A percentile compares a stretch with the other conserved stretches of the same genome.
phyloP scores from a whole-genome alignment of 2,329 filamentous ascomycete species.

The Penicillium sp. region DNA sequence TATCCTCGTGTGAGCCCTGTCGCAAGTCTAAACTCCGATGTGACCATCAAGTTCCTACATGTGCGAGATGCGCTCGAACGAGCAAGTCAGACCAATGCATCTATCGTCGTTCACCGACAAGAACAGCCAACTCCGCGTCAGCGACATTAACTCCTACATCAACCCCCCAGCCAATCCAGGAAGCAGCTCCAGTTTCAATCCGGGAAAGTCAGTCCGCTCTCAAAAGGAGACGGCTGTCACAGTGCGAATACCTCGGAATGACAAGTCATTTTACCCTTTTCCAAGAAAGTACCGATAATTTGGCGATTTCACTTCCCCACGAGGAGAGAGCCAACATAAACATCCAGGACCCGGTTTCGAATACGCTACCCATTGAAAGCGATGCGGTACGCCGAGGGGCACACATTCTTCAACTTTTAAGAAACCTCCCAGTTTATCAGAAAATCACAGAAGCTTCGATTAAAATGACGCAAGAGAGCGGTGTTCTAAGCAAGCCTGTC shows the following conservation, averaged over 20 bases:
- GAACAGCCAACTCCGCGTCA: not conserved
- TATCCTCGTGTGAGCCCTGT: conserved; percentile 24
- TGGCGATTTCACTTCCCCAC: not conserved
- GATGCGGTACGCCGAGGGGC: conserved; percentile 22
- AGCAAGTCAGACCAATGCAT: conserved; percentile 15
- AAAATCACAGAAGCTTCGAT: conserved; percentile 9
- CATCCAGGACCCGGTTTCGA: not conserved
- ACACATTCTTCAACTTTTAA: conserved; percentile 17
- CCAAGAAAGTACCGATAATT: conserved; percentile 3
- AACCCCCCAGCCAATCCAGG: not conserved
- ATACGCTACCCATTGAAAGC: conserved; percentile 5
- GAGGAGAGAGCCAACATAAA: conserved; percentile 6
- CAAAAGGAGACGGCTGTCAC: conserved; percentile 3
- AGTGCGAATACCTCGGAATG: conserved; percentile 4
- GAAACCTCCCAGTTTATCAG: conserved; percentile 20
- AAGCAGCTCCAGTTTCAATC: not conserved
- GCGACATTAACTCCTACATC: not conserved
- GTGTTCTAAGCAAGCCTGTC: conserved; percentile 17
- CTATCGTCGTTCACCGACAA: conserved; percentile 12
- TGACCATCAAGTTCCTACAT: conserved; percentile 19
- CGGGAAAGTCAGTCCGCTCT: not conserved
- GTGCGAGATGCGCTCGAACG: conserved; percentile 16
- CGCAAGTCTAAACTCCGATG: conserved; percentile 24
- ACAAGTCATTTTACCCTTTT: conserved; percentile 4
- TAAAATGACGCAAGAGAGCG: conserved; percentile 13